These are phyloP conservation scores for Cyberlindnera saturnus DNA, from an alignment of 805 yeast species.

Conservation along the genomic window DNA sequence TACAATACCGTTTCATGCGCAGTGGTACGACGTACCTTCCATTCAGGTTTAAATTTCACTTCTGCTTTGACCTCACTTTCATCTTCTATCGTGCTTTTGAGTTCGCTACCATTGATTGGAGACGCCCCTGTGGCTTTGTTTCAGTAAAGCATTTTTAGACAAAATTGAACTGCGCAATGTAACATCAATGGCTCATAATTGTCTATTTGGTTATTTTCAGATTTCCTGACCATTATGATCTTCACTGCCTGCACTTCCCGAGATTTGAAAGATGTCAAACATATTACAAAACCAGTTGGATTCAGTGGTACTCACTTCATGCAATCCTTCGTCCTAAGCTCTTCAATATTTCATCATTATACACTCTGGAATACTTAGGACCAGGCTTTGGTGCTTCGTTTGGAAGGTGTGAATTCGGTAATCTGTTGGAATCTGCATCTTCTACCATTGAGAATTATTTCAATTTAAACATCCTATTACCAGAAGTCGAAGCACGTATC, in stretches of 20 bases:
- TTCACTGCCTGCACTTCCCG: conserved; percentile 71
- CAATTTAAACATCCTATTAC: conserved; percentile 17
- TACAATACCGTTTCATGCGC: no score
- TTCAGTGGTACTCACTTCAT: conserved; percentile 52
- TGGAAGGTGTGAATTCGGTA: conserved; percentile 42
- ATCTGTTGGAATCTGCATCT: conserved; percentile 37
- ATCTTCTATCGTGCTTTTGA: conserved; percentile 5
- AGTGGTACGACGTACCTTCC: no score
- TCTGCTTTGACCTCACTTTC: no score
- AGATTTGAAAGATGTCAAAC: conserved; percentile 33
- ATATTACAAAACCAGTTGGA: no score
- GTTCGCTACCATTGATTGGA: no score
- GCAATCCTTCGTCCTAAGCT: conserved; percentile 64
- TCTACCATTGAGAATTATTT: conserved; percentile 57
- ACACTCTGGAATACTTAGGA: conserved; percentile 59
- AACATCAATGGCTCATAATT: conserved; percentile 53
- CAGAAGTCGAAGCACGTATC: conserved; percentile 27
- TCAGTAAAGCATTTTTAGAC: conserved; percentile 10
- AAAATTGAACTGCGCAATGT: conserved; percentile 32
- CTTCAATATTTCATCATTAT: conserved; percentile 67
- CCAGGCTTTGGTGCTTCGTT: conserved; percentile 60
- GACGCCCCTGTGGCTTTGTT: no score
- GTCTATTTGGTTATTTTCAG: conserved; percentile 52
- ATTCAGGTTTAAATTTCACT: no score
- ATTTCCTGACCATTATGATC: conserved; percentile 50